These are phyloP conservation scores for Lachnellula suecica DNA, from an alignment of 2,329 filamentous ascomycete species.

Conservation along the genomic window DNA sequence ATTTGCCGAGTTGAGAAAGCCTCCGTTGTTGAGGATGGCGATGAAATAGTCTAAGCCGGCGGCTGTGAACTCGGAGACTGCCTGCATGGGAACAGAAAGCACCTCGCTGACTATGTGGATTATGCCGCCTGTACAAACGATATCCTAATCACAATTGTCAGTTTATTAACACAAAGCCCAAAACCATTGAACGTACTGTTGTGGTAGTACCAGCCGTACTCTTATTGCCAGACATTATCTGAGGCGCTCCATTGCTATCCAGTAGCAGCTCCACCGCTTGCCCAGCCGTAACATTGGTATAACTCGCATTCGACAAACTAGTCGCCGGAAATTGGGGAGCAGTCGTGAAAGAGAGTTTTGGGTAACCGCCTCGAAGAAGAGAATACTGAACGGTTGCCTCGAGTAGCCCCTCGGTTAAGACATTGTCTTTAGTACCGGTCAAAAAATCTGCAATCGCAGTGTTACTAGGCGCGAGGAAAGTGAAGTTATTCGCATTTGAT, in stretches of 20 bases:
- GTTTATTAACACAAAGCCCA: neutral
- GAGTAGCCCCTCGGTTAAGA: slow-evolving; percentile 11
- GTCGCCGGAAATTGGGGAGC: slow-evolving; percentile 18
- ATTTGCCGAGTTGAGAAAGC: slow-evolving; percentile 9
- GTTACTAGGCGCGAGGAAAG: slow-evolving; percentile 18
- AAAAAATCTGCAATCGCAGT: slow-evolving; percentile 14
- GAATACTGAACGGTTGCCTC: slow-evolving; percentile 21
- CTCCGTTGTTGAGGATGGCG: slow-evolving; percentile 14
- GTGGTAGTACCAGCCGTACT: slow-evolving; percentile 10
- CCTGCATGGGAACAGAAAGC: slow-evolving; percentile 41
- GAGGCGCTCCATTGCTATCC: slow-evolving; percentile 6
- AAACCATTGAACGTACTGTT: slow-evolving; percentile 6
- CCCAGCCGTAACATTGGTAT: slow-evolving; percentile 24
- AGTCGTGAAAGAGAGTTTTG: slow-evolving; percentile 13
- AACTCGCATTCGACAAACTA: slow-evolving; percentile 13
- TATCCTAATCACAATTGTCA: slow-evolving; percentile 37
- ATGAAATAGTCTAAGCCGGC: slow-evolving; percentile 17
- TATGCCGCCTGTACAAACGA: slow-evolving; percentile 53
- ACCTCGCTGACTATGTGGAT: slow-evolving; percentile 53
- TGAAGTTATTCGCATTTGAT: slow-evolving; percentile 17
- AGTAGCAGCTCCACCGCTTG: slow-evolving; percentile 18
- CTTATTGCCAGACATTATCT: slow-evolving; percentile 16
- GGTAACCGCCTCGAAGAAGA: slow-evolving; percentile 18
- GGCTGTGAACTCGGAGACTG: slow-evolving; percentile 10
- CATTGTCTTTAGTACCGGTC: slow-evolving; percentile 3